Percentiles rank a stretch among this genome's conserved stretches.
phyloP scores from a whole-genome alignment of 1,284 basidiomycete species.

The Irpex sp. region DNA sequence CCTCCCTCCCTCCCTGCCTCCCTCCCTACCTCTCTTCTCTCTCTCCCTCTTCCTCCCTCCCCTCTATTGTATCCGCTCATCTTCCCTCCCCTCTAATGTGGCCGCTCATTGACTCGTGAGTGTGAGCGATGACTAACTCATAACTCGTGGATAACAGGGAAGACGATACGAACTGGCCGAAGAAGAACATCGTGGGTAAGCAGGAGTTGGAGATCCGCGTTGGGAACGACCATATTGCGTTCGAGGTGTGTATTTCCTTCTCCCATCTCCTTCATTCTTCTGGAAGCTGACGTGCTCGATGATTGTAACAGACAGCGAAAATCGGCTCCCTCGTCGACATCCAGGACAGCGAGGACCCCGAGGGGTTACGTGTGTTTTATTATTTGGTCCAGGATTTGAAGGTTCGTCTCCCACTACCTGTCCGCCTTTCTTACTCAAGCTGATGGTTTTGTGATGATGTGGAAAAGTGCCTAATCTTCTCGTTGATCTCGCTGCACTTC shows the following conservation, averaged over 20 bases:
- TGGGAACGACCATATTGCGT: constrained; percentile 95
- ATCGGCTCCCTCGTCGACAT: constrained; percentile 96
- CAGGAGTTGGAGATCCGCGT: constrained; percentile 96
- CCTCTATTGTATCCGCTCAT: too few species aligned
- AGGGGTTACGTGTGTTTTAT: constrained; percentile 98
- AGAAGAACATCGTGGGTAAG: constrained; percentile 97
- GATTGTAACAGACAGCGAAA: constrained; percentile 80
- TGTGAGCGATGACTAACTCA: too few species aligned
- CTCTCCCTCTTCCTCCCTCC: too few species aligned
- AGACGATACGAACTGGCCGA: constrained; percentile 97
- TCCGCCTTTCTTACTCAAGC: too few species aligned
- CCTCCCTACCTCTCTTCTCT: too few species aligned
- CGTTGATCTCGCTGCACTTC: constrained; percentile 96
- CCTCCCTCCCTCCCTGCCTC: too few species aligned
- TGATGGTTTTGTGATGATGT: neutral
- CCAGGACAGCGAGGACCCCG: constrained; percentile 95
- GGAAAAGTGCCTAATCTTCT: constrained; percentile 86
- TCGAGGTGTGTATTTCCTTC: constrained; percentile 64
- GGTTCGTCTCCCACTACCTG: constrained; percentile 40
- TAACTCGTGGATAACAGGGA: constrained; percentile 53
- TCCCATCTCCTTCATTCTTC: neutral
- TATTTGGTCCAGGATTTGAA: constrained; percentile 98
- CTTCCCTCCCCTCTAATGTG: too few species aligned
- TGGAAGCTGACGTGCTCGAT: neutral
- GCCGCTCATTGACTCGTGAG: too few species aligned